Base-by-base conservation (phyloP, 345 rosid genomes). In the Hibiscus tridactylites region DNA sequence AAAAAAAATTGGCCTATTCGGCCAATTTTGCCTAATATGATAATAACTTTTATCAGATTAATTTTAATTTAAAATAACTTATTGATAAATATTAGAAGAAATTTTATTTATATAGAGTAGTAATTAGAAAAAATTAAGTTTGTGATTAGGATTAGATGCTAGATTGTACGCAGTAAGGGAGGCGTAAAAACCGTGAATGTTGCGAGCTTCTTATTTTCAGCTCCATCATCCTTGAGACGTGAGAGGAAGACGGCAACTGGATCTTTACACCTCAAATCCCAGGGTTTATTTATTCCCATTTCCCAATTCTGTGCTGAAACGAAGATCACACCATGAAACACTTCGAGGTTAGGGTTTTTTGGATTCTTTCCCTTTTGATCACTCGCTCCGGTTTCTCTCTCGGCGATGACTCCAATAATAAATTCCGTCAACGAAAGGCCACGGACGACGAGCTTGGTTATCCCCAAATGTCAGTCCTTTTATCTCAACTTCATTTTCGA, bases 391-490 rank as follows among this genome's bases (percentile, higher is more conserved):
- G 47, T 70, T 76, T 69, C 56, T 67, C 83, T 71, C 37, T 42
- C 70, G 97, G 81, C 5, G 87, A 87, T 52, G 90, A 79, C 16
- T 68, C 88, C 9, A 60, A 73, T 60, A 88, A 84, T 78, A 95
- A 89, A 76, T 92, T 92, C 79, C 92, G 94, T 78, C 83, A 87
- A 74, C 89, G 97, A 62, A 70, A 79, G 68, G 92, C 99, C 69
- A 87, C 84, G 19, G 99, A 92, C 62, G 99, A 95, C 73, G 88
- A 85, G 47, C 80, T 76, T 42, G 96, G 87, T 53, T 89, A 83
- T 80, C 92, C 96, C n/a, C 84, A 92, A 61, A 64, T 86, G 99
- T 92, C 71, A 84, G 74, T 75, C 63, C 39, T 72, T 60, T 71
- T 47, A 61, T 46, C 15, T 46, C 50, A 61, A 60, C 64, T 33